Base-by-base conservation (phyloP, 176 grass and related monocot genomes). In the Aegilops sharonensis region DNA sequence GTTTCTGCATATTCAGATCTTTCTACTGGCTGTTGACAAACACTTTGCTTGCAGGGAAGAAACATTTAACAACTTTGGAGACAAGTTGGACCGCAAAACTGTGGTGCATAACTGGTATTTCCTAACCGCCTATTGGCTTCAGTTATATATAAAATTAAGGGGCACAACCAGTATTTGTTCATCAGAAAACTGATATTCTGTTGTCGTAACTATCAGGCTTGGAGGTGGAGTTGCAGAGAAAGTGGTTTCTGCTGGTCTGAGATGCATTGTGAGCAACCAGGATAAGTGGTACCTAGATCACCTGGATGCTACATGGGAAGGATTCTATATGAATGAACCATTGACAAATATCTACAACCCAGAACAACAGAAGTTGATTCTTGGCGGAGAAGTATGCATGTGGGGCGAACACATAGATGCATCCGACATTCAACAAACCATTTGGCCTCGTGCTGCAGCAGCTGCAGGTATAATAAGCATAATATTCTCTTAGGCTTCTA, bases 51-150 rank as follows among this genome's bases (percentile, higher is more conserved):
- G 30, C 66, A 95, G 96, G 96, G 96, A 98, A 81, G 96, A 98
- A 88, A 95, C 96, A 48, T 98, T 98, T 84, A 94, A 93, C 81
- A 85, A 91, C 56, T 95, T 98, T 72, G 96, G 96, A 62, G 87
- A 90, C 64, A 89, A 95, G 64, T 77, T 98, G 79, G 90, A 81
- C 87, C 91, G 86, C 27, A 89, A 71, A 82, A 98, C 96, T 27
- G 91, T 98, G 76, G 96, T 98, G 79, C 96, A 98, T 76, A 92
- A 98, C 90, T 98, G 96, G 96, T 98, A 98, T 80, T 43, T 84
- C 72, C 69, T 80, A 62, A 64, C 37, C 63, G 47, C 24, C 72
- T 34, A 34, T 68, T 83, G 30, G 11, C 21, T 78, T 8, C 31
- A 27, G 56, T 66, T 64, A 57, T 14, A 39, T 67, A 37, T 64